Conservation (phyloP, 2,329 filamentous ascomycete species). For the Microthyrium microscopicum region DNA sequence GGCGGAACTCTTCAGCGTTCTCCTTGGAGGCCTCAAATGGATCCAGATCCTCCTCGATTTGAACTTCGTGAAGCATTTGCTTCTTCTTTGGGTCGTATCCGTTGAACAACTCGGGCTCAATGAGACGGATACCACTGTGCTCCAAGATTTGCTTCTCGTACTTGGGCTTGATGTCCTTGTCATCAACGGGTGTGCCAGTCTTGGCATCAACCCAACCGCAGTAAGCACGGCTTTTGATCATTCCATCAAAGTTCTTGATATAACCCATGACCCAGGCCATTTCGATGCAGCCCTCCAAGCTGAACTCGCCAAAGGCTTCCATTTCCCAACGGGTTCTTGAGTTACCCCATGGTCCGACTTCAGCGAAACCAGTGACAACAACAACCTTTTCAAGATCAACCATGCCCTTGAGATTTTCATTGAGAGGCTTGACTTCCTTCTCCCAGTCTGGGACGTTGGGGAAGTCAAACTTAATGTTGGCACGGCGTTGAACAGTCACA, state of each 20-base stretch:
- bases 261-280: conserved; percentile 99
- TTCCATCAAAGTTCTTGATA: conserved; percentile 96
- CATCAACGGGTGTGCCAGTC: conserved; percentile 85
- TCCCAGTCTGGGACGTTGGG: conserved; percentile 84
- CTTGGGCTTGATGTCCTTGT: conserved; percentile 94
- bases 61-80: conserved; percentile 92
- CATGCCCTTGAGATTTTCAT: conserved; percentile 85
- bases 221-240: conserved; percentile 89
- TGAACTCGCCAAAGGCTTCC: conserved; percentile 94
- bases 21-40: conserved; percentile 96
- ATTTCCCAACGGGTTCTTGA: conserved; percentile 97
- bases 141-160: conserved; percentile 96
- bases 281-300: conserved; percentile 91
- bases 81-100: conserved; percentile 98
- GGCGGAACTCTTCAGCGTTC: conserved; percentile 91
- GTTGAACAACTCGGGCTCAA: conserved; percentile 91
- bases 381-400: conserved; percentile 97
- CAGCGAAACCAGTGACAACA: conserved; percentile 89
- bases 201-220: conserved; percentile 94
- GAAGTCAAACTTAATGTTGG: conserved; percentile 97
- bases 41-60: conserved; percentile 92
- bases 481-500: conserved; percentile 79
- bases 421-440: conserved; percentile 73
- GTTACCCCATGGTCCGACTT: conserved; percentile 97
- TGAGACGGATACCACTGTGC: conserved; percentile 91